Conservation (phyloP, 2,329 filamentous ascomycete species). For the Penicillium sp. region DNA sequence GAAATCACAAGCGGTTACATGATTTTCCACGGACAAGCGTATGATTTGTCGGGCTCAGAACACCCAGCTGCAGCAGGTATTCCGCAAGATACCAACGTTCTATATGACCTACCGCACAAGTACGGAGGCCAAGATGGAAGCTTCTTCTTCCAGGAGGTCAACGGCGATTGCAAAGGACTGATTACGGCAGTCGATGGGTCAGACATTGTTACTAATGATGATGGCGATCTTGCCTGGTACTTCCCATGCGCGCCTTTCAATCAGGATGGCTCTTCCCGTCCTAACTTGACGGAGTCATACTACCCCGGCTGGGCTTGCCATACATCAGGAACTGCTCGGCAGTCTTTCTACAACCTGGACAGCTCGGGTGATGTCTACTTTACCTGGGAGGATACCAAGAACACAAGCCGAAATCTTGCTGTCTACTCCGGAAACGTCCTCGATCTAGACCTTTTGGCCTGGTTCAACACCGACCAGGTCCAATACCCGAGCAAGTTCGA, state of each 20-base stretch:
- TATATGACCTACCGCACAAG: slow-evolving; percentile 83
- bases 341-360: slow-evolving; percentile 74
- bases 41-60: slow-evolving; percentile 75
- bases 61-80: slow-evolving; percentile 85
- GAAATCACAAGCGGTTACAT: slow-evolving; percentile 82
- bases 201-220: slow-evolving; percentile 75
- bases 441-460: slow-evolving; percentile 83
- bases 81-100: slow-evolving; percentile 73
- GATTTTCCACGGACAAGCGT: slow-evolving; percentile 94
- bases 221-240: slow-evolving; percentile 88
- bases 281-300: slow-evolving; percentile 74
- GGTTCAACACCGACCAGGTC: slow-evolving; percentile 87
- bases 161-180: slow-evolving; percentile 90
- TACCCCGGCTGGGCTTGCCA: slow-evolving; percentile 91
- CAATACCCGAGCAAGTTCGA: slow-evolving; percentile 77
- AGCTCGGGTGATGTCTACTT: slow-evolving; percentile 89
- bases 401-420: slow-evolving; percentile 84
- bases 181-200: slow-evolving; percentile 75
- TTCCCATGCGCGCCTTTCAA: slow-evolving; percentile 92
- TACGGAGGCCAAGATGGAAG: slow-evolving; percentile 91
- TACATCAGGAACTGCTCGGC: slow-evolving; percentile 70
- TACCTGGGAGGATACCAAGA: slow-evolving; percentile 92
- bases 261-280: slow-evolving; percentile 83
- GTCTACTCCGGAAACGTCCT: slow-evolving; percentile 95
- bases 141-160: slow-evolving; percentile 98